Conservation (phyloP, 2,329 filamentous ascomycete genomes). For the Stachybotrys elegans region DNA sequence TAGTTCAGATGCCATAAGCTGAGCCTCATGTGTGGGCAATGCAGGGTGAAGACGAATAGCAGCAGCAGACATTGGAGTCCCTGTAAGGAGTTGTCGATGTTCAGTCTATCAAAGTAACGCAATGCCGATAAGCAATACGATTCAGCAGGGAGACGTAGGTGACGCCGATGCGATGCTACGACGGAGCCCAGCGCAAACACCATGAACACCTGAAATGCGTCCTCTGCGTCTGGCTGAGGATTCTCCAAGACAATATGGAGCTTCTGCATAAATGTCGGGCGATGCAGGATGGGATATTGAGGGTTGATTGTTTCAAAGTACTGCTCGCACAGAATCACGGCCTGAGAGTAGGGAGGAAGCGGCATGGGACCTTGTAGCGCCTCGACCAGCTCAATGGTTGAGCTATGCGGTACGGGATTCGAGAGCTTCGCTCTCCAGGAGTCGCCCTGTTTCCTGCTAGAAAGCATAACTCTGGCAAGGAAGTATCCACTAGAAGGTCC, state of each 20-base stretch:
- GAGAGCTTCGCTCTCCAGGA: no score
- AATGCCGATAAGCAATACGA: conserved; percentile 45
- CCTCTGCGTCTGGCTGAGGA: conserved; percentile 20
- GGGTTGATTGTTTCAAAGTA: conserved; percentile 45
- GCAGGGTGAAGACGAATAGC: conserved; percentile 43
- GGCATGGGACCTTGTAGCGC: conserved; percentile 24
- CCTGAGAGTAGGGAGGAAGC: conserved; percentile 26
- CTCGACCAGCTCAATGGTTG: conserved; percentile 25
- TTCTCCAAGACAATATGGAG: conserved; percentile 29
- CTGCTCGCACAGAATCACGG: conserved; percentile 33
- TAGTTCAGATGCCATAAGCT: conserved; percentile 53
- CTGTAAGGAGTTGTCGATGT: conserved; percentile 41
- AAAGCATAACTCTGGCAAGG: conserved; percentile 43
- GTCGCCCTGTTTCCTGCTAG: no score
- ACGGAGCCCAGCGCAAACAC: conserved; percentile 45
- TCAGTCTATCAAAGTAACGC: conserved; percentile 38
- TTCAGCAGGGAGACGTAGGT: conserved; percentile 39
- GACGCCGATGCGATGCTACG: conserved; percentile 36
- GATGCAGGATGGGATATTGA: conserved; percentile 45
- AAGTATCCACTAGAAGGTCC: conserved; percentile 53
- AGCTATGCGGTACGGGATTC: no score
- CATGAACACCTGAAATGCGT: conserved; percentile 46
- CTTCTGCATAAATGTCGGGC: conserved; percentile 34
- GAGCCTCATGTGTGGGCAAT: conserved; percentile 41
- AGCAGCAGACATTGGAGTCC: conserved; percentile 44